Evolutionary conservation across 495 filamentous ascomycete genomes (phyloP), one percentile per base, ranked within the genome.

Genomic region (Venustampulla echinocandica): DNA sequence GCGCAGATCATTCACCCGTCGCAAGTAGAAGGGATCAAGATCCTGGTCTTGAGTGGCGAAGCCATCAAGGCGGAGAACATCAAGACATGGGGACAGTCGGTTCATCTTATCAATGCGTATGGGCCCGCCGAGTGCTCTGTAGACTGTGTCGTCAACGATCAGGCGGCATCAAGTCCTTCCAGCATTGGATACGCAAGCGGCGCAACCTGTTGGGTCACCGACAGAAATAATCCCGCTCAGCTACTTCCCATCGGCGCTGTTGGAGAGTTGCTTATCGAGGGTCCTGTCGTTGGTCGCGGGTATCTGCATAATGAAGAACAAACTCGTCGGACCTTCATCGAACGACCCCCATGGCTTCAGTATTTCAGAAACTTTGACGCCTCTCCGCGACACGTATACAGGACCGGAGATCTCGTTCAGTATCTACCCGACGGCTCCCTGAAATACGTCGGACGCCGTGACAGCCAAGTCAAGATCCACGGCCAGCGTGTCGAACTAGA

Each of bases 201-300:
- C 66, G 20, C 62, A 55, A 51, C 58, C 2, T 56, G 59, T 3
- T 84, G 80, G 79, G 60, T 83, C 46, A 70, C 77, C 20, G 71
- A 82, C 43, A 66, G 74, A 0, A 44, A 46, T 0, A 65, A 82
- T 44, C 69, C 70, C 38, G 51, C 76, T 20, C 44, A 55, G 0
- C 66, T 84, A 10, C 64, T 75, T 20, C 75, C 77, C 0, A 56
- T 81, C 5, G 80, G 80, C 17, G 60, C 63, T 5, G 60, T 77
- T 24, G 80, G 80, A 32, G 80, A 84, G 54, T 54, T 83, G 17
- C 58, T 76, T 2, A 65, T 84, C 14, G 78, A 80, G 61, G 78
- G 79, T 0, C 71, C 77, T 0, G 60, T 73, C 23, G 58, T 81
- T 13, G 69, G 65, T 7, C 55, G 62, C 0, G 68, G 67, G 0